Evolutionary conservation across 192 early-diverging fungal species (phyloP).

Genomic region (Backusella psychrophila): DNA sequence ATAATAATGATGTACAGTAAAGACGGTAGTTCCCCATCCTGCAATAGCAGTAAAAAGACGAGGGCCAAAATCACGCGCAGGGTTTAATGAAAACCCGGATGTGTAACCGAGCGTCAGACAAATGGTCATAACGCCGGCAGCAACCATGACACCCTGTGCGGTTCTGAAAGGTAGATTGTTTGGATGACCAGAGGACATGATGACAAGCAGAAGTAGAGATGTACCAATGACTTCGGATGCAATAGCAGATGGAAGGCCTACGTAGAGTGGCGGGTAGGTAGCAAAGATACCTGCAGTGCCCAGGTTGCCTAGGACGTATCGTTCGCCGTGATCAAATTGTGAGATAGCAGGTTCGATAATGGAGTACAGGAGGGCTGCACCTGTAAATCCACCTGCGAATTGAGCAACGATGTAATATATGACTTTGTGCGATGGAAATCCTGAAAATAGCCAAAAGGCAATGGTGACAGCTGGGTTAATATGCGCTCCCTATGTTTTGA

Average conservation of each 20-base stretch:
- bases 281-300: conserved; percentile 65
- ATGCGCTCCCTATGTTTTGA: conserved; percentile 57
- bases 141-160: conserved; percentile 15
- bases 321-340: conserved; percentile 47
- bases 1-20: conserved; percentile 68
- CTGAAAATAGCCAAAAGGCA: conserved; percentile 60
- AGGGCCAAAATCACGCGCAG: conserved; percentile 79
- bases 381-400: conserved; percentile 68
- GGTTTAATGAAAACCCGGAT: conserved; percentile 54
- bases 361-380: conserved; percentile 65
- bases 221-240: conserved; percentile 69
- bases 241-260: conserved; percentile 54
- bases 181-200: conserved; percentile 52
- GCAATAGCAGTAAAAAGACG: conserved; percentile 67
- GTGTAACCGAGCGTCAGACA: conserved; percentile 18
- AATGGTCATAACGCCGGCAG: conserved; percentile 9
- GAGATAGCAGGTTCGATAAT: conserved; percentile 60
- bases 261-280: conserved; percentile 55
- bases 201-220: conserved; percentile 59
- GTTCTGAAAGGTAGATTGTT: conserved; percentile 25
- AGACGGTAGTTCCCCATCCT: conserved; percentile 66
- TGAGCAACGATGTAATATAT: conserved; percentile 64
- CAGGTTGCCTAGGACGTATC: conserved; percentile 34
- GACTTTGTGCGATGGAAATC: conserved; percentile 70
- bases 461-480: conserved; percentile 78